phyloP scores from a whole-genome alignment of 1,139 yeast genomes.

The Geotrichum macrosporum region DNA sequence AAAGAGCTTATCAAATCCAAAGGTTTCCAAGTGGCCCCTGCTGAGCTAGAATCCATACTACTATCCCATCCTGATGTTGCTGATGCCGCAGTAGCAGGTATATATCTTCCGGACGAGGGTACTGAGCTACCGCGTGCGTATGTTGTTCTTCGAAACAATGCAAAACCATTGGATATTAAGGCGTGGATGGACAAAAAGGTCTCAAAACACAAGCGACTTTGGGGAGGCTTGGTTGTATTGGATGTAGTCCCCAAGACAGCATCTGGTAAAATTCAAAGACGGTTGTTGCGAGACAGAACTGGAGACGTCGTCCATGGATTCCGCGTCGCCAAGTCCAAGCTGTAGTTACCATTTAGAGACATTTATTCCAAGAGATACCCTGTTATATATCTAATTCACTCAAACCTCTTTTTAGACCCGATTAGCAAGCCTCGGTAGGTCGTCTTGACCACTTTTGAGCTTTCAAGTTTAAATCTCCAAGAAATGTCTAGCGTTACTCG shows the following conservation, averaged over 20 bases:
- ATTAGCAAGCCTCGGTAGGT: too few species aligned
- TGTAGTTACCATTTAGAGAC: too few species aligned
- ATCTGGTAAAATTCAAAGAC: constrained; percentile 41
- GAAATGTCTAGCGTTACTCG: too few species aligned
- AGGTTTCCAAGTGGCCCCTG: constrained; percentile 82
- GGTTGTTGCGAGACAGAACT: constrained; percentile 32
- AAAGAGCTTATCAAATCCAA: constrained; percentile 79
- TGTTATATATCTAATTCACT: too few species aligned
- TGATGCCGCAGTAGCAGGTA: constrained; percentile 40
- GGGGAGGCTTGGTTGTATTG: constrained; percentile 41
- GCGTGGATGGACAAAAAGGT: constrained; percentile 38
- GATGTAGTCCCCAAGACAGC: constrained; percentile 40
- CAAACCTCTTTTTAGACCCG: too few species aligned
- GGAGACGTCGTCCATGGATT: constrained; percentile 26
- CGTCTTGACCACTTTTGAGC: too few species aligned
- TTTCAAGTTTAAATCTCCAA: too few species aligned
- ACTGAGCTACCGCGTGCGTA: constrained; percentile 41
- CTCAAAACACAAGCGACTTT: constrained; percentile 40
- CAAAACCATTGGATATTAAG: constrained; percentile 28
- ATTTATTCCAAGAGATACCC: too few species aligned
- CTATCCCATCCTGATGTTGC: constrained; percentile 42
- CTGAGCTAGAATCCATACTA: constrained; percentile 65
- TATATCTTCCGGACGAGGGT: constrained; percentile 33
- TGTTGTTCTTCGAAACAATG: constrained; percentile 31
- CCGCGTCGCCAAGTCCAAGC: constrained; percentile 20